Conservation (phyloP, 2,329 filamentous ascomycete genomes). For the Colletotrichum truncatum region DNA sequence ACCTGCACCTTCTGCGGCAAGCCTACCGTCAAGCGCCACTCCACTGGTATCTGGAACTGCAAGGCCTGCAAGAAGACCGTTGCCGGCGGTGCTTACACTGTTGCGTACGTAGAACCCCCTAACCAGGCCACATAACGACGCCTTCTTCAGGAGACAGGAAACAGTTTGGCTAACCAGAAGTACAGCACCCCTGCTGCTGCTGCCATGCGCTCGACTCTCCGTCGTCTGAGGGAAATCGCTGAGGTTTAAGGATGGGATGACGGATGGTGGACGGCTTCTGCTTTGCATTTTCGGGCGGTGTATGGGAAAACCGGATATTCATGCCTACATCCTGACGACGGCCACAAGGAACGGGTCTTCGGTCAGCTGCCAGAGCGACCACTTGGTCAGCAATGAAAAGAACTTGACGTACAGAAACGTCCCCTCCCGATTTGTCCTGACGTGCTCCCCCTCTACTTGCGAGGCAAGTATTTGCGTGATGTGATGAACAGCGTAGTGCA, state of each 20-base stretch:
- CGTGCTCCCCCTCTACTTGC: not conserved
- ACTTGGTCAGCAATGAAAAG: conserved; percentile 55
- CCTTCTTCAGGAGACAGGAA: not conserved
- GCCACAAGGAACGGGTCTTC: conserved; percentile 43
- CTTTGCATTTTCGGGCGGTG: conserved; percentile 58
- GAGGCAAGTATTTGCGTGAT: conserved; percentile 9
- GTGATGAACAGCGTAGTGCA: not conserved
- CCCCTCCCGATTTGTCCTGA: conserved; percentile 22
- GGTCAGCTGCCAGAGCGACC: conserved; percentile 45
- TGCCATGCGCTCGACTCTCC: conserved; percentile 94
- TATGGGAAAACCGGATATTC: conserved; percentile 53
- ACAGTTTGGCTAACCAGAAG: conserved; percentile 37
- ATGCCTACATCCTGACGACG: conserved; percentile 54
- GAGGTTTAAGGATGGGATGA: conserved; percentile 75
- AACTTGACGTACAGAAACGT: conserved; percentile 34
- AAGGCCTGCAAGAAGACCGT: conserved; percentile 90
- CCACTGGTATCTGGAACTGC: conserved; percentile 98
- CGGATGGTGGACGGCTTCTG: conserved; percentile 44
- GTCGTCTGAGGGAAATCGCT: conserved; percentile 96
- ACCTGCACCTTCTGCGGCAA: conserved; percentile 99
- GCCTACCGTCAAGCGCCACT: conserved; percentile 89
- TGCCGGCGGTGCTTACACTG: conserved; percentile 92
- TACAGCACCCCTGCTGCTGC: conserved; percentile 88
- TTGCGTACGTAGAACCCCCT: conserved; percentile 78
- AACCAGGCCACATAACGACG: not conserved